Evolutionary conservation across 345 rosid species (phyloP), one percentile per base, ranked within the genome.

Genomic region (Crucihimalaya himalaica): DNA sequence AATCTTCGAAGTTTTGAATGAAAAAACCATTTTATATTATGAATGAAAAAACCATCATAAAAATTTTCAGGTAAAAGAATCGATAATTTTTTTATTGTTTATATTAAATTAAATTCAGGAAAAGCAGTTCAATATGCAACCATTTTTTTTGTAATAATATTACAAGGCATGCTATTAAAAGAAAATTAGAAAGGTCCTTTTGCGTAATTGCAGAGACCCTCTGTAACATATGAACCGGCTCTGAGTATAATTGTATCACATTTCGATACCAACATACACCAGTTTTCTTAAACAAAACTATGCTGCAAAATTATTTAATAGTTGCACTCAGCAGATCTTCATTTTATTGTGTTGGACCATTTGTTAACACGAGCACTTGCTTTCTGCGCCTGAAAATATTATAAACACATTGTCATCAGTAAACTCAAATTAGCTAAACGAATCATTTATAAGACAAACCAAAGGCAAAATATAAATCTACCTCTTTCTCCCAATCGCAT

Each of bases 401-500:
- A 15, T 6, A 12, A 19, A 19, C 11, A 18, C 31, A 53, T 31
- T 10, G 9, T 19, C 2, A 54, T 18, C 31, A 28, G 14, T 18
- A 46, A 18, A 25, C n/a, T 29, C 4, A 9, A 68, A 35, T 34
- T n/a, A 0, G 39, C 7, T 2, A 35, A 21, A 18, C 25, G 6
- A 70, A 20, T 2, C 4, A 52, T 4, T 23, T n/a, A 59, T 3
- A n/a, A 48, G 2, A 23, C 2, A 27, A 14, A 27, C 43, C 31
- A 53, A 10, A 25, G 4, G 5, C 5, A n/a, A 19, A 25, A 32
- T 0, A 21, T 40, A 2, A 56, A 5, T 6, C 15, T 75, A 88
- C 97, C 91, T 89, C 96, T 53, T 87, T 85, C 2, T 87, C 88
- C 97, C 96, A 91, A 60, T 89, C 89, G 62, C 97, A 91, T 67